Conservation (phyloP, 805 yeast genomes). For the Ogataea henricii region DNA sequence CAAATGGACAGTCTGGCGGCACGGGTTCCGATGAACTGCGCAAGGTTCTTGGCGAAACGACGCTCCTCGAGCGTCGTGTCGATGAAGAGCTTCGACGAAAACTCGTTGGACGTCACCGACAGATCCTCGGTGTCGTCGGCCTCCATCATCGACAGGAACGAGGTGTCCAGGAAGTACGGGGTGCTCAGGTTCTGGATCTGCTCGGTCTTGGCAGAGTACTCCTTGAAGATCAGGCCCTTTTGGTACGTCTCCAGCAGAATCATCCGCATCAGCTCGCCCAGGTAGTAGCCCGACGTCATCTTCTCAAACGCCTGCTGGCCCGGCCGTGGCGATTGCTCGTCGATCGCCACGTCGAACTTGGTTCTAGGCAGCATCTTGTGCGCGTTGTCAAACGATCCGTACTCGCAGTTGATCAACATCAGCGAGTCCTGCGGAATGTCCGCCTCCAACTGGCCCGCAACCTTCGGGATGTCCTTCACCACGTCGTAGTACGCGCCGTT, state of each 20-base stretch:
- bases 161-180: slow-evolving; percentile 82
- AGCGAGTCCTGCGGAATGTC: slow-evolving; percentile 70
- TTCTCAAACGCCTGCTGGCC: slow-evolving; percentile 97
- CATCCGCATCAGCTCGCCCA: slow-evolving; percentile 90
- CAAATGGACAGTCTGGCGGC: slow-evolving; percentile 93
- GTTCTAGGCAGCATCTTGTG: slow-evolving; percentile 88
- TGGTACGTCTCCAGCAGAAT: slow-evolving; percentile 72
- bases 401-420: slow-evolving; percentile 98
- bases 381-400: slow-evolving; percentile 97
- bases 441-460: slow-evolving; percentile 67
- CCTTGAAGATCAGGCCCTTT: slow-evolving; percentile 66
- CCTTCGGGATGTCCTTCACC: slow-evolving; percentile 76
- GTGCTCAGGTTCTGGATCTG: slow-evolving; percentile 62
- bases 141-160: slow-evolving; percentile 84
- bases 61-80: slow-evolving; percentile 80
- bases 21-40: slow-evolving; percentile 90
- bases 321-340: slow-evolving; percentile 91
- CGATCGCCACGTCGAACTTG: slow-evolving; percentile 79
- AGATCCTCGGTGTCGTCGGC: slow-evolving; percentile 88
- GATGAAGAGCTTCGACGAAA: slow-evolving; percentile 59
- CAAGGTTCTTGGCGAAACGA: slow-evolving; percentile 74
- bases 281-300: slow-evolving; percentile 96
- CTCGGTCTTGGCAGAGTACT: slow-evolving; percentile 45
- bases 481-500: slow-evolving; percentile 95
- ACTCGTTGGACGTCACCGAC: slow-evolving; percentile 70